Evolutionary conservation across 169 alveolate species (phyloP), one percentile per base, ranked within the genome.

Genomic region (Plasmodium relictum): DNA sequence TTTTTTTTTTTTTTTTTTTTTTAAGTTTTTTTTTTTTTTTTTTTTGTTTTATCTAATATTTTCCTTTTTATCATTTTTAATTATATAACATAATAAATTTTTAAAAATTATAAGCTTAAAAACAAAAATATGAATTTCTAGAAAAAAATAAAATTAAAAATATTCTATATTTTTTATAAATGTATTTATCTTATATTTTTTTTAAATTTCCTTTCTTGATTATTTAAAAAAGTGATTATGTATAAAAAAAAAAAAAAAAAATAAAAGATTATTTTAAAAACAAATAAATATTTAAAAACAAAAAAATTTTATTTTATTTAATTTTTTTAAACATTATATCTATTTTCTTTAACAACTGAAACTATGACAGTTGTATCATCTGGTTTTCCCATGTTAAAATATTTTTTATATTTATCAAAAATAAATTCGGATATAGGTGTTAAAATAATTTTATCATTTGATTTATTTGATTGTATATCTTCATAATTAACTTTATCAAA

Each of bases 361-460:
- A 83, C 65, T 41, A 83, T 72, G 73, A 83, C 91, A 7, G 91
- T 83, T 41, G 78, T 83, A 69, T 83, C 91, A 61, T 83, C 91
- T 26, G 91, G 86, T 52, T 83, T 83, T n/a, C 91, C 91, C 83
- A 83, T 66, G 20, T 83, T 66, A 56, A 83, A 83, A 61, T 83
- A 83, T 69, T 83, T 83, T 31, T 69, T 69, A 45, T 83, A 70
- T 61, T 83, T 83, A 48, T 83, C 91, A 83, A 68, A 83, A 61
- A 83, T 83, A 50, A 68, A 83, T 62, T 83, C 80, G 7, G 91
- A 66, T 69, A 83, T 83, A 22, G 91, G 91, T 58, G 91, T 83
- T 83, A 83, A 83, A 68, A 83, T 69, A 56, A 83, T 66, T 83
- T 83, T 83, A 22, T 70, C 85, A 18, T 61, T 69, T 26, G 91